Evolutionary conservation across 1,139 yeast species (phyloP).

Genomic region (Nadsonia starkeyi-henricii): DNA sequence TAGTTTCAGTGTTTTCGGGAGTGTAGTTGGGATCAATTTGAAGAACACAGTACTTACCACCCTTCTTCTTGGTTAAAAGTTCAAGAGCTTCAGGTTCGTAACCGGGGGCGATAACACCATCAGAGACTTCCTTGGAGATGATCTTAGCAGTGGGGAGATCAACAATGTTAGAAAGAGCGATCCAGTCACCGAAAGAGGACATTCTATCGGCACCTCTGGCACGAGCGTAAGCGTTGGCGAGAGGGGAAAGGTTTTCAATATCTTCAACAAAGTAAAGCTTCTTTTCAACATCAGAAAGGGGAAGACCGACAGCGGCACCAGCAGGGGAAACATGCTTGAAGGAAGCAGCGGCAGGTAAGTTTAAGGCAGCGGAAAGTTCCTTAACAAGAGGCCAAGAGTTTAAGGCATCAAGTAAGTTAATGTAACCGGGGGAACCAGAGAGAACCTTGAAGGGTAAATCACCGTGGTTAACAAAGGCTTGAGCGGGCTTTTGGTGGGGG

Average conservation of each 20-base stretch:
- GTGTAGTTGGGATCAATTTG: slow-evolving; percentile 90
- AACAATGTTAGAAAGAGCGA: slow-evolving; percentile 90
- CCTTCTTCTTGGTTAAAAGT: slow-evolving; percentile 80
- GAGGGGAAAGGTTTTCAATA: slow-evolving; percentile 86
- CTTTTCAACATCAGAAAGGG: slow-evolving; percentile 81
- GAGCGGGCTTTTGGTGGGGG: slow-evolving; percentile 99
- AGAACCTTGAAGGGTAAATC: slow-evolving; percentile 88
- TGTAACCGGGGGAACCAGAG: slow-evolving; percentile 93
- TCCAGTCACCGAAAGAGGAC: slow-evolving; percentile 98
- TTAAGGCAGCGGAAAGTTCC: slow-evolving; percentile 86
- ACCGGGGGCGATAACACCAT: slow-evolving; percentile 98
- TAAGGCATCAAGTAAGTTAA: slow-evolving; percentile 86
- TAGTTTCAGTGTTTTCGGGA: slow-evolving; percentile 70
- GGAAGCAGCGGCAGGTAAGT: slow-evolving; percentile 96
- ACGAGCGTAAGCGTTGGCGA: slow-evolving; percentile 96
- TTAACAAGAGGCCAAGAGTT: slow-evolving; percentile 98
- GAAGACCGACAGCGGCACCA: slow-evolving; percentile 95
- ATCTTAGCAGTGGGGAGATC: slow-evolving; percentile 94
- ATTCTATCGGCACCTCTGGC: slow-evolving; percentile 99
- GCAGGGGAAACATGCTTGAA: slow-evolving; percentile 99
- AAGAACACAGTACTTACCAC: slow-evolving; percentile 90
- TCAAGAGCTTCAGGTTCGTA: slow-evolving; percentile 84
- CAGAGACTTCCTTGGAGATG: slow-evolving; percentile 93
- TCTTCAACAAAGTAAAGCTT: slow-evolving; percentile 89
- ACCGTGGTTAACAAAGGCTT: slow-evolving; percentile 79